phyloP scores from a whole-genome alignment of 176 grass and related monocot genomes.

The Phragmites australis region DNA sequence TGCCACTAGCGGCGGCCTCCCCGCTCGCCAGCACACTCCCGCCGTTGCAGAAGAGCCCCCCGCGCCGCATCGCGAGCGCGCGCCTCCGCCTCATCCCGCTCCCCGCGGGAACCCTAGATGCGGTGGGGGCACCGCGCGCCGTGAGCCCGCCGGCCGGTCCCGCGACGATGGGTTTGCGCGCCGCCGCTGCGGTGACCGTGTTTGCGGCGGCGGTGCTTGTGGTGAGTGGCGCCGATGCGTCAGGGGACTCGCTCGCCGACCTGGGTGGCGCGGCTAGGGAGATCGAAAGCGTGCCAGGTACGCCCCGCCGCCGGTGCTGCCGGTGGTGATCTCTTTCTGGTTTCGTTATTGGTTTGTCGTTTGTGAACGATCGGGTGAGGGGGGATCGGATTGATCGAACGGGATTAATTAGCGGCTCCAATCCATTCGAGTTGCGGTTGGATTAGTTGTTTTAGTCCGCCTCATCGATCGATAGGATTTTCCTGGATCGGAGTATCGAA shows the following conservation, averaged over 20 bases:
- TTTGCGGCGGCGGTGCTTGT: background rate
- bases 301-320: background rate
- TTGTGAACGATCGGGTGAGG: background rate
- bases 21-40: background rate
- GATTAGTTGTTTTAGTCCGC: too few species aligned
- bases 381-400: background rate
- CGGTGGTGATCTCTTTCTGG: background rate
- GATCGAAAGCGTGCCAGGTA: conserved; percentile 52
- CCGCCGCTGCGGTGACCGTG: background rate
- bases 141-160: background rate
- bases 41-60: background rate
- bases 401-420: background rate
- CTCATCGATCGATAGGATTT: background rate
- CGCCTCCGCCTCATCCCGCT: background rate
- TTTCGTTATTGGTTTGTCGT: background rate
- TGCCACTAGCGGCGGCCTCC: background rate
- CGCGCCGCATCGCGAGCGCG: background rate
- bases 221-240: background rate
- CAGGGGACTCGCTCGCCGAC: conserved; percentile 25
- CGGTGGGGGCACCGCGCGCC: background rate
- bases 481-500: background rate
- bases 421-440: background rate
- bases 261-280: conserved; percentile 41
- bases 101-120: conserved; percentile 10
- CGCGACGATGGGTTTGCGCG: background rate